Evolutionary conservation across 805 yeast species (phyloP), one percentile per base, ranked within the genome.

Genomic region (Barnettozyma populi): DNA sequence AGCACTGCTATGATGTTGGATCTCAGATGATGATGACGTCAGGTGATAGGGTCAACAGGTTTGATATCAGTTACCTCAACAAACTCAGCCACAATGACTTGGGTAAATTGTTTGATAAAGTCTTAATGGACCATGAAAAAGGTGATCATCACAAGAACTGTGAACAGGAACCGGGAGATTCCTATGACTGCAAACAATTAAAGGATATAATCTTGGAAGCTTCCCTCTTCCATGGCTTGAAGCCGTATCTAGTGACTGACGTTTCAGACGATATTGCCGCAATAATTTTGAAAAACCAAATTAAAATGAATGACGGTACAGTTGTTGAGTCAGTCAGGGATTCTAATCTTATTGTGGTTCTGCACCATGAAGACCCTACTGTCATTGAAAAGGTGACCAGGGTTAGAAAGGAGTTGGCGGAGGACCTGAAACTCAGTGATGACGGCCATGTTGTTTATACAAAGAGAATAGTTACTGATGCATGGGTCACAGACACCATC

Each of bases 31-130:
- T 56, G 18, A 52, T 52, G 1, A 46, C 49, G 4, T 64, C 75
- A 4, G 13, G 38, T 4, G 47, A 47, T 2, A 71, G 76, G 42
- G 72, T 75, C 0, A 95, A 90, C 58, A 53, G 53, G 14, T 79
- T 59, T 59, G 90, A 90, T 0, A 88, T 84, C 59, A 81, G 94
- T 50, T 79, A 68, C 51, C 65, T 64, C 0, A 62, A 74, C 3
- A 60, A 65, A 7, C 14, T 46, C 0, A 47, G 48, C 4, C 47
- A 39, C 10, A 48, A 49, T 27, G 47, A 49, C n/a, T 21, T 47
- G 13, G 14, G 31, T 2, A 24, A 39, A 14, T 18, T 39, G 8
- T 43, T 49, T 16, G 21, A 39, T 16, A 39, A 45, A 38, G 18
- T 21, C 42, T n/a, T 29, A 5, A 3, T 18, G 16, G 16, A 46